Base-by-base conservation (phyloP, 805 yeast species). In the Ogataea ganodermae region DNA sequence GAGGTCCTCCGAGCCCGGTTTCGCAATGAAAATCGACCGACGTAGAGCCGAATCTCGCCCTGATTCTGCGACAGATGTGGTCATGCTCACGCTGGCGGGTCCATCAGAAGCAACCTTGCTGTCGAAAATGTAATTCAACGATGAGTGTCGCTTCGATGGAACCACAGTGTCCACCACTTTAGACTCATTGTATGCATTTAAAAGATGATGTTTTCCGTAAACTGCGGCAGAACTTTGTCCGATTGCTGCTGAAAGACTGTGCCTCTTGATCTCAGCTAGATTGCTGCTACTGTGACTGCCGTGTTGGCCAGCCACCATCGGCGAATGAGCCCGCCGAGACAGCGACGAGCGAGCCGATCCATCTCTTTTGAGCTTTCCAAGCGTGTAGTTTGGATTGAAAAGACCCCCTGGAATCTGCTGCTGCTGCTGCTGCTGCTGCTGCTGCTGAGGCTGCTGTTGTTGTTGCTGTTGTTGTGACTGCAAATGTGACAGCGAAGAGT, bases 171-270 rank as follows among this genome's bases (percentile, higher is more conserved):
- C 66, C 23, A 61, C 47, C 3, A 61, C 68, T 28, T 53, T 57
- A 2, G 56, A 43, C 16, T 65, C 69, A 42, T 62, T 57, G 45
- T 64, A 64, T 7, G 65, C 53, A 18, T 60, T 58, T 20, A 62
- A 17, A 36, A 56, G 38, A 41, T 52, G 55, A 35, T 55, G 35
- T 28, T 45, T 53, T 31, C 41, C 42, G 3, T 24, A 12, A 2
- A 17, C 45, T 3, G 23, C 30, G 13, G 39, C 44, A 6, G 48
- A 49, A 4, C 44, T 46, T 16, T 30, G 33, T 5, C 31, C 16
- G 4, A 44, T 44, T 14, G 47, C 51, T 18, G 57, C 44, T 2
- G 62, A 54, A 14, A 56, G 43, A 43, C 61, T 60, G 31, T 55
- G 60, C 23, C 63, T 46, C 42, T 61, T 61, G 33, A 51, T 14